Evolutionary conservation across 2,329 filamentous ascomycete genomes (phyloP), one percentile per base, ranked within the genome.

Genomic region (Botrytis cinerea): DNA sequence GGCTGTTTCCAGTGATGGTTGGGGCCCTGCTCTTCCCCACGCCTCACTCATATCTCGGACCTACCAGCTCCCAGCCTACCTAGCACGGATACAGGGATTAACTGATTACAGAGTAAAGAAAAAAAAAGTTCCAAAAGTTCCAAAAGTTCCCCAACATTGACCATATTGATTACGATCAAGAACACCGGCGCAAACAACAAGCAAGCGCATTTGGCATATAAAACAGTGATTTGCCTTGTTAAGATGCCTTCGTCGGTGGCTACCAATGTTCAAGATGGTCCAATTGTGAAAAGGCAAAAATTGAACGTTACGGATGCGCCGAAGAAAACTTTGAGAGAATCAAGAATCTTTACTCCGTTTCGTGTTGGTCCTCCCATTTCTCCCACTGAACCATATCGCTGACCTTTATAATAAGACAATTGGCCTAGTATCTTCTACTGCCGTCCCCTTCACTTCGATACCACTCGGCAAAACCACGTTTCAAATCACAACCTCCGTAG

Each of bases 401-500:
- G 74, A 79, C 45, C 8, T 51, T 32, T 54, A 20, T 69, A 57
- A 57, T 18, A 81, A 97, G 93, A 98, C 95, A 64, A 89, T 99
- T 77, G 96, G 96, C 25, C 87, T 99, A 46, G 94, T 99, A 2
- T 98, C 96, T 8, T 94, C 96, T 0, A 98, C 95, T 3, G 84
- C 87, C 67, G 94, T 98, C 0, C 95, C 96, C 0, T 98, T 99
- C 81, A 95, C 95, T 2, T 92, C 92, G 9, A 88, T 97, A 46
- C 93, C 95, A 0, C 86, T 97, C 25, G 96, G 96, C 73, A 97
- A 97, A 83, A 95, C 93, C 0, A 97, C 94, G 5, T 99, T 97
- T 81, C 96, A 99, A 82, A 94, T 99, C 82, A 98, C 96, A 48
- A 99, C 96, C 45, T 98, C 94, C 0, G 93, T 97, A 75, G 96